phyloP scores from a whole-genome alignment of 2,329 filamentous ascomycete genomes.

The Hypoxylon sp. region DNA sequence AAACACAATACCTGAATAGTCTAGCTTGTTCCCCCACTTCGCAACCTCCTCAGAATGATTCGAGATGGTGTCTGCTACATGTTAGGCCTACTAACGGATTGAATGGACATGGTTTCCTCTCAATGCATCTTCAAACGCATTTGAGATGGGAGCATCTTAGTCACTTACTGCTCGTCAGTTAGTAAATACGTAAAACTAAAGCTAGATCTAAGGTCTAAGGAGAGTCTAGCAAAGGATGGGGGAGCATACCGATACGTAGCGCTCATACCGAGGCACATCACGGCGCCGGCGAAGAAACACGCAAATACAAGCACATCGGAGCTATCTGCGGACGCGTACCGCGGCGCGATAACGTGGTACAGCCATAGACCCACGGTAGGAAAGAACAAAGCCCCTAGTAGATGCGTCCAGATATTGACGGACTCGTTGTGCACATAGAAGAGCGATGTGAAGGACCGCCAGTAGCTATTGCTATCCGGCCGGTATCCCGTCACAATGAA shows the following conservation, averaged over 20 bases:
- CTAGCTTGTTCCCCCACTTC: constrained; percentile 90
- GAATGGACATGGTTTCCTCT: neutral
- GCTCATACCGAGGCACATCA: constrained; percentile 82
- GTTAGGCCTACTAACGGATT: constrained; percentile 17
- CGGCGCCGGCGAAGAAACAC: constrained; percentile 84
- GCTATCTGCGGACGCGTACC: constrained; percentile 74
- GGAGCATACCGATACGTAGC: constrained; percentile 75
- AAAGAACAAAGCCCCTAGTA: constrained; percentile 76
- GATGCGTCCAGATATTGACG: constrained; percentile 75
- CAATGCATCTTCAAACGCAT: neutral
- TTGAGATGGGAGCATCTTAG: neutral
- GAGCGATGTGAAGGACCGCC: constrained; percentile 63
- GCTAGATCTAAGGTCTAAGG: neutral
- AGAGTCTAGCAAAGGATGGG: neutral
- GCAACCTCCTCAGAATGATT: constrained; percentile 87
- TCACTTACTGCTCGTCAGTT: constrained; percentile 37
- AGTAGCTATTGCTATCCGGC: constrained; percentile 64
- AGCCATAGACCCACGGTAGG: constrained; percentile 67
- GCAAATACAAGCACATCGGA: constrained; percentile 80
- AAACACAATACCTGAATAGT: constrained; percentile 93
- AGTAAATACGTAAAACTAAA: constrained; percentile 9
- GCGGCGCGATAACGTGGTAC: constrained; percentile 71
- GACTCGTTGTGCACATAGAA: constrained; percentile 72
- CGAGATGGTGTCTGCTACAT: constrained; percentile 72
- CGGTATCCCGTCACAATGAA: constrained; percentile 71